These are phyloP conservation scores for Colletotrichum chrysophilum DNA, from an alignment of 2,329 filamentous ascomycete species.

Conservation along the genomic window DNA sequence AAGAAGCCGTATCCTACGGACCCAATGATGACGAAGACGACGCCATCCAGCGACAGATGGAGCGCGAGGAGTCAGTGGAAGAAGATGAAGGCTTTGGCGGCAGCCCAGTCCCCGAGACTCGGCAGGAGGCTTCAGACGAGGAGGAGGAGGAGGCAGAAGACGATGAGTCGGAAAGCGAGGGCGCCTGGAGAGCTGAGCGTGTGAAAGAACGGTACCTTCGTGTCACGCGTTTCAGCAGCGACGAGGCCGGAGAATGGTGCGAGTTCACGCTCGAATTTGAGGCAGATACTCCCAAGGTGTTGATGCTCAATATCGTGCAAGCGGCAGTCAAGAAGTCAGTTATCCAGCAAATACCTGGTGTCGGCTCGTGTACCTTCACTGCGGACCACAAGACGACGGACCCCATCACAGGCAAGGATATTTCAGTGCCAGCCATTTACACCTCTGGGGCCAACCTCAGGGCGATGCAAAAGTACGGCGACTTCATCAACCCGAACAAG, in stretches of 20 bases:
- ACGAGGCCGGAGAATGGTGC: constrained; percentile 78
- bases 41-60: constrained; percentile 69
- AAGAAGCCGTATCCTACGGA: constrained; percentile 86
- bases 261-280: constrained; percentile 85
- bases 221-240: constrained; percentile 80
- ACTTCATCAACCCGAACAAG: constrained; percentile 84
- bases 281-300: constrained; percentile 80
- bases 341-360: constrained; percentile 83
- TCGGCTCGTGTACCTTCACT: constrained; percentile 74
- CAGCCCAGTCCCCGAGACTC: constrained; percentile 44
- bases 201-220: constrained; percentile 69
- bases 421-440: constrained; percentile 65
- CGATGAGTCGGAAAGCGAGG: constrained; percentile 38
- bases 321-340: constrained; percentile 78
- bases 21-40: constrained; percentile 93
- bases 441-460: constrained; percentile 87
- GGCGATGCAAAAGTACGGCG: constrained; percentile 87
- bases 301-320: constrained; percentile 92
- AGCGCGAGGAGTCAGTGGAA: constrained; percentile 60
- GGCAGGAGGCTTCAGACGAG: constrained; percentile 28
- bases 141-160: constrained; percentile 49
- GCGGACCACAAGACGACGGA: constrained; percentile 61
- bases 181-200: constrained; percentile 58
- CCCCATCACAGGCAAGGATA: constrained; percentile 50
- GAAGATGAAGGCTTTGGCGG: constrained; percentile 57